phyloP scores from a whole-genome alignment of 352 stramenopile species.

The Paralagenidium karlingii region DNA sequence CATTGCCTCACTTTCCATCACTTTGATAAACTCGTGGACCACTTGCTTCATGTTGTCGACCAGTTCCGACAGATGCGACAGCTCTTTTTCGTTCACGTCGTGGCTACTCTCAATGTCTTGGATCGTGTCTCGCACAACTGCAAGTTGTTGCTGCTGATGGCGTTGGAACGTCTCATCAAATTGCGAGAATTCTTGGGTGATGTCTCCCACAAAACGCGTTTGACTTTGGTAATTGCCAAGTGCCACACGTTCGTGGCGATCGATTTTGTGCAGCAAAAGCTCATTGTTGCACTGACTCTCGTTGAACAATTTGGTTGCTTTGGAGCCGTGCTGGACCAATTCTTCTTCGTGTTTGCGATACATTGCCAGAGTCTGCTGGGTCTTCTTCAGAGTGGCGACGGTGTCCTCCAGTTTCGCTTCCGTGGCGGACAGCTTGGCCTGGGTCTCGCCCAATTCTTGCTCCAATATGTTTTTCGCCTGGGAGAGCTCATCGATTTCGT shows the following conservation, averaged over 20 bases:
- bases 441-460: not conserved
- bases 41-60: constrained; percentile 16
- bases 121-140: constrained; percentile 25
- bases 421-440: not conserved
- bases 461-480: not conserved
- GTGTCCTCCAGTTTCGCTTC: constrained; percentile 8
- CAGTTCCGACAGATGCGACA: constrained; percentile 5
- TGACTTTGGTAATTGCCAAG: constrained; percentile 30
- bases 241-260: constrained; percentile 29
- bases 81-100: constrained; percentile 12
- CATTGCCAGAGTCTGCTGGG: constrained; percentile 11
- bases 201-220: too few relatives aligned
- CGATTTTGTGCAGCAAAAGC: constrained; percentile 44
- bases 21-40: constrained; percentile 3
- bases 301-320: constrained; percentile 33
- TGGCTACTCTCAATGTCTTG: constrained; percentile 31
- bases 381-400: not conserved
- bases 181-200: constrained; percentile 28
- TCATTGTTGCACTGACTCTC: constrained; percentile 34
- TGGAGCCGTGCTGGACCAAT: constrained; percentile 33
- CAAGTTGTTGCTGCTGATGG: constrained; percentile 25
- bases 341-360: constrained; percentile 45
- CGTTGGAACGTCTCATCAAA: constrained; percentile 28
- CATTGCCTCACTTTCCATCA: constrained; percentile 2
- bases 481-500: constrained; percentile 26